Conservation (phyloP, 345 rosid genomes). For the Zanthoxylum bungeanum region DNA sequence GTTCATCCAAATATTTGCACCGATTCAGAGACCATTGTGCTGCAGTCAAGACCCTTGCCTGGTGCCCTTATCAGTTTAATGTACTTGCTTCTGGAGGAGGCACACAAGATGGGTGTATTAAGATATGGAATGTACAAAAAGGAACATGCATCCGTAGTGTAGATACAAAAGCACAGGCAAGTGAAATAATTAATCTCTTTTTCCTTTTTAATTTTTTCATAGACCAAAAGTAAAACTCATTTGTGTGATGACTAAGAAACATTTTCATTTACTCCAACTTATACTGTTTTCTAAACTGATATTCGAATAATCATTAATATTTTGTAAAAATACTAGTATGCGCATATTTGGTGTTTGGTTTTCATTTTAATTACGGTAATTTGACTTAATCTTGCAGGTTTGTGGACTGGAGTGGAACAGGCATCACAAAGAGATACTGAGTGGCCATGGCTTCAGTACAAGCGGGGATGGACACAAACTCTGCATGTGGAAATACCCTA, state of each 20-base stretch:
- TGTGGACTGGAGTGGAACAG: slow-evolving; percentile 60
- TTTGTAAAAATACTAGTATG: not conserved
- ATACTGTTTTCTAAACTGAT: not conserved
- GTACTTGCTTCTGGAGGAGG: slow-evolving; percentile 66
- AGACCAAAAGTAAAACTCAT: not conserved
- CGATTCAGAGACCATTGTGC: slow-evolving; percentile 35
- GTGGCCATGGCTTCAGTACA: slow-evolving; percentile 46
- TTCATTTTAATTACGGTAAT: not conserved
- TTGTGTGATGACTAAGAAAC: not conserved
- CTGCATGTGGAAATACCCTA: slow-evolving; percentile 55
- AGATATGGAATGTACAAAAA: slow-evolving; percentile 37
- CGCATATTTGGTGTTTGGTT: not conserved
- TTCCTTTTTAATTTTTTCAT: not conserved
- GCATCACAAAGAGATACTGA: slow-evolving; percentile 54
- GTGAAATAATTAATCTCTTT: not conserved
- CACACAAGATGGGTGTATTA: slow-evolving; percentile 42
- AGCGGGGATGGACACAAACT: slow-evolving; percentile 24
- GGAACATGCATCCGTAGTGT: slow-evolving; percentile 35
- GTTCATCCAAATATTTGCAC: slow-evolving; percentile 39
- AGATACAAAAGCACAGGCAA: slow-evolving; percentile 48
- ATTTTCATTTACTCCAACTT: not conserved
- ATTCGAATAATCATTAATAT: not conserved
- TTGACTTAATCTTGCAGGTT: slow-evolving; percentile 25
- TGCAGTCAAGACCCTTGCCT: slow-evolving; percentile 59
- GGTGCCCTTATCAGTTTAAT: slow-evolving; percentile 50